phyloP scores from a whole-genome alignment of 192 early-diverging fungal genomes.

The Coemansia sp. region DNA sequence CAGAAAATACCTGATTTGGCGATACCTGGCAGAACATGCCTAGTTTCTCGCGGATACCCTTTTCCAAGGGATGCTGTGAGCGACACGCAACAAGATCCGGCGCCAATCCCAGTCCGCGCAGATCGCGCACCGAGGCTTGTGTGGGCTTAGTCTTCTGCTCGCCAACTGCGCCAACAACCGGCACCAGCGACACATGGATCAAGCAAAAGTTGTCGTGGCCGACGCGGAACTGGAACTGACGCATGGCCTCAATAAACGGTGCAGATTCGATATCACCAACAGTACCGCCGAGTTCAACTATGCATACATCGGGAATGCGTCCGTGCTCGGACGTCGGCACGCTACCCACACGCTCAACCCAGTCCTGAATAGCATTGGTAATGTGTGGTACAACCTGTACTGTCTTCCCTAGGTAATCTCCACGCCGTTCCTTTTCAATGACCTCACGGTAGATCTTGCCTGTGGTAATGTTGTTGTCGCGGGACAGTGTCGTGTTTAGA shows the following conservation, averaged over 20 bases:
- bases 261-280: conserved; percentile 99
- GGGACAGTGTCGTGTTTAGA: conserved; percentile 86
- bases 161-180: conserved; percentile 94
- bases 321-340: conserved; percentile 77
- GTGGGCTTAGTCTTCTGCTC: conserved; percentile 99
- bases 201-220: conserved; percentile 97
- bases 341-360: conserved; percentile 93
- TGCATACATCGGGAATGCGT: conserved; percentile 87
- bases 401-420: conserved; percentile 97
- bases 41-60: conserved; percentile 85
- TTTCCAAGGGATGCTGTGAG: conserved; percentile 77
- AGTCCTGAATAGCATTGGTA: conserved; percentile 96
- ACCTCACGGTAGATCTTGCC: conserved; percentile 97
- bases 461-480: conserved; percentile 99
- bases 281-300: conserved; percentile 96
- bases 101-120: conserved; percentile 90
- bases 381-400: conserved; percentile 99
- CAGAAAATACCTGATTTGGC: conserved; percentile 86
- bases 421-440: conserved; percentile 91
- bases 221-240: conserved; percentile 99
- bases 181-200: conserved; percentile 96
- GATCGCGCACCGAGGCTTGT: conserved; percentile 91
- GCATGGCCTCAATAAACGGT: conserved; percentile 99
- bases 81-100: conserved; percentile 98
- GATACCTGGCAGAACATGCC: conserved; percentile 99